Evolutionary conservation across 78 protist genomes (phyloP), one percentile per base, ranked within the genome.

Genomic region (Tieghemostelium lacteum): DNA sequence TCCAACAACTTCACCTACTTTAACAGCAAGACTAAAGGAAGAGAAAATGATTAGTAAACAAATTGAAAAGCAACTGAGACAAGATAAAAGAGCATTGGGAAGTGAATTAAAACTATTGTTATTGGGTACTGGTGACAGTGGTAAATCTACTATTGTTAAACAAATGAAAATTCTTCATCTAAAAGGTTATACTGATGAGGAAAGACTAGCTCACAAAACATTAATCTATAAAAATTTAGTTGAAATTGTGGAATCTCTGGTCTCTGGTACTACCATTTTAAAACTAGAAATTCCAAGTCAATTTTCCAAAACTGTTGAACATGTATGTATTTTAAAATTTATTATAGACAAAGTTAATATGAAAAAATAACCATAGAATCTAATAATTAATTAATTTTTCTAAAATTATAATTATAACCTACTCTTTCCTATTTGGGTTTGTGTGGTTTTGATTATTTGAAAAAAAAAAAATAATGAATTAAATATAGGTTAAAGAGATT

Each of bases 141-240:
- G 97, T 55, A 96, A 96, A 50, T 54, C 83, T 37, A 96, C 98
- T 42, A 50, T 96, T 0, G 88, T 94, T 67, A 96, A 94, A 87
- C 98, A 96, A 61, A 86, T 96, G 98, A 92, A 88, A 75, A 87
- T 96, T 16, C n/a, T 94, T 24, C 87, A 94, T 55, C 52, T 80
- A 28, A 73, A 75, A 29, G 97, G 97, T 28, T 96, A 83, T 89
- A 20, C 92, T 14, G 62, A 33, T 14, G 92, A 85, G n/a, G 96
- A 93, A 72, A 74, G 89, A 22, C 31, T 26, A 8, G 66, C 45
- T 42, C 92, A 64, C 24, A 57, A 58, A 62, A 42, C 66, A 57
- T 45, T 94, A 40, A 64, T 96, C 34, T 45, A 37, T 55, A 52
- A 74, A 22, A 92, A 96, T 87, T 22, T 63, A n/a, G 33, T 98